Evolutionary conservation across 2,329 filamentous ascomycete genomes (phyloP), one percentile per base, ranked within the genome.

Genomic region (Blastomyces gilchristii): DNA sequence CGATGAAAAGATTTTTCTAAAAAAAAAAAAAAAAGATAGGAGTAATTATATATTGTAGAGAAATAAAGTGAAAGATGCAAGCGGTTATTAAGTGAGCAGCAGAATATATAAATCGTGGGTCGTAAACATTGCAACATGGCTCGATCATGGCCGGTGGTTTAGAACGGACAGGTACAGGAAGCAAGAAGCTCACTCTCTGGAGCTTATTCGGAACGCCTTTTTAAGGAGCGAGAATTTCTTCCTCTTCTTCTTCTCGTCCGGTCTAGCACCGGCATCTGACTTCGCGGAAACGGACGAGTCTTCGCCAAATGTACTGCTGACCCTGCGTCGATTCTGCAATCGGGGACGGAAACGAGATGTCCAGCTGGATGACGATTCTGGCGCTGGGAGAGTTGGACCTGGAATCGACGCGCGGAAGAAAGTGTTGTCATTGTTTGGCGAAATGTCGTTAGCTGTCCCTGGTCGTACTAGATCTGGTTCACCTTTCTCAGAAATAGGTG

Each of bases 211-310:
- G 65, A 80, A 77, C 25, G 77, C 78, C 64, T 76, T 78, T 53
- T 77, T 73, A 61, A 80, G 69, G 63, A 75, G 69, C 9, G 74
- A 74, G 61, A 80, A 79, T 63, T 75, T 75, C 67, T 78, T 80
- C 71, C 78, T 79, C 71, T 79, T 80, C 64, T 77, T 78, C 45
- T 47, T 59, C 3, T 47, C 57, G 25, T 73, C 76, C 25, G 70
- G 70, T 5, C 70, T 68, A 52, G 72, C 70, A 43, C 62, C 58
- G 1, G 62, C 56, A 11, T 61, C 59, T 18, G 64, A 63, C 39
- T 47, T 11, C 12, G 41, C 18, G 41, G 57, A 59, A 45, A 47
- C 43, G 18, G 47, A 50, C 16, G 41, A 49, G 43, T 58, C 43
- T 7, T 54, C n/a, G 31, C 56, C 59, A 16, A 62, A 12, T 12